Percentiles rank a stretch among this genome's conserved stretches.
phyloP scores from a whole-genome alignment of 1,284 basidiomycete genomes.

The Leucoagaricus sp. region DNA sequence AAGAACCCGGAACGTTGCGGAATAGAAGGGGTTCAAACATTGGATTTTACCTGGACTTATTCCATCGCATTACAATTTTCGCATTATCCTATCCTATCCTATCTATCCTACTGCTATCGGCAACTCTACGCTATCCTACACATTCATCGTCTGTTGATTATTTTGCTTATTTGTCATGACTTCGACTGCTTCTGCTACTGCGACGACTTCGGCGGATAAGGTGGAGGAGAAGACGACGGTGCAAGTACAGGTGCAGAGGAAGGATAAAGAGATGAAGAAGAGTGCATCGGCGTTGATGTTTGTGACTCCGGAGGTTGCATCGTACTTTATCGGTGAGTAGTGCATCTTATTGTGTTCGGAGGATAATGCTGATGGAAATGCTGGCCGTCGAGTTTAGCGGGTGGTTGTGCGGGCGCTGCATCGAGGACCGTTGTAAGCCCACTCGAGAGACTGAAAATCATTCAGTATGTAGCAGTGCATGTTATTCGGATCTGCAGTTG shows the following conservation, averaged over 20 bases:
- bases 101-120: background rate
- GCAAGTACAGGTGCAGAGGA: slow-evolving; percentile 1
- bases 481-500: no score
- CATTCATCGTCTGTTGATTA: background rate
- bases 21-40: background rate
- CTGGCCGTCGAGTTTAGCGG: slow-evolving; percentile 65
- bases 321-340: slow-evolving; percentile 50
- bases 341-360: background rate
- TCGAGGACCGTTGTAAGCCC: slow-evolving; percentile 92
- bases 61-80: background rate
- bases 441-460: slow-evolving; percentile 92
- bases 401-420: slow-evolving; percentile 80
- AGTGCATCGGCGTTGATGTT: slow-evolving; percentile 16
- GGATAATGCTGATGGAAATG: background rate
- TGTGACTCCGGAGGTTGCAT: slow-evolving; percentile 62
- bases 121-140: background rate
- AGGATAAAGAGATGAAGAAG: slow-evolving; percentile 7
- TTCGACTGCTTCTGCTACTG: slow-evolving; percentile 1
- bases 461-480: no score
- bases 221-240: slow-evolving; percentile 3
- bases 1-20: background rate
- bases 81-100: slow-evolving; percentile 1
- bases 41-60: background rate
- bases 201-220: background rate
- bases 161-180: background rate